Base-by-base conservation (phyloP, 1,284 basidiomycete genomes). In the Sanghuangporus weigelae region DNA sequence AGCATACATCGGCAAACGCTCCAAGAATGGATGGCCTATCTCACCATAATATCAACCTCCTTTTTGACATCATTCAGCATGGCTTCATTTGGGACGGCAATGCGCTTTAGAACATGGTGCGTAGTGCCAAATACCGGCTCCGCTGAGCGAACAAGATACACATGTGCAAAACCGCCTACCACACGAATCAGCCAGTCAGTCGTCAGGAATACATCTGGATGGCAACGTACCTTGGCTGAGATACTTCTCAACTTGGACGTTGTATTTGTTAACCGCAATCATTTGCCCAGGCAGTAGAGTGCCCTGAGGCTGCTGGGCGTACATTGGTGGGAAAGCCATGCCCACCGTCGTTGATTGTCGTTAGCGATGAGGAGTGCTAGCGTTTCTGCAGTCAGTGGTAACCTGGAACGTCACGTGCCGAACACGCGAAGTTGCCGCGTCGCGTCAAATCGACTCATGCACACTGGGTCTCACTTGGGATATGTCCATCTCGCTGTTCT, bases 11-110 rank as follows among this genome's bases (percentile, higher is more conserved):
- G 71, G 70, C 72, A 68, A 39, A 7, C 14, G n/a, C 64, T 59
- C 63, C 21, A 56, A 62, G 40, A 49, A 67, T 57, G 56, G 69
- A 59, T 26, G 7, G 66, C 64, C 60, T 58, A 51, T 81, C 89
- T 71, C 71, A 96, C 96, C 95, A 99, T 98, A 67, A 98, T 93
- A 72, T 98, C 95, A 50, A 99, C 97, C 77, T 99, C 97, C 76
- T 92, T 95, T 79, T 94, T 92, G 57, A 99, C 96, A 72, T 96
- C 94, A n/a, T 87, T 85, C 65, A 99, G 85, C 78, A 96, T 92
- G 35, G 83, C 79, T 75, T 96, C 93, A 74, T 91, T 94, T 42
- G 93, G 84, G 57, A 98, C 96, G 5, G 94, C 95, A 70, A 99
- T 96, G 59, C 96, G 85, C 76, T 99, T 99, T 69, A 99, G 84